Evolutionary conservation across 2,329 filamentous ascomycete genomes (phyloP).

Genomic region (Gnomoniopsis sp.): DNA sequence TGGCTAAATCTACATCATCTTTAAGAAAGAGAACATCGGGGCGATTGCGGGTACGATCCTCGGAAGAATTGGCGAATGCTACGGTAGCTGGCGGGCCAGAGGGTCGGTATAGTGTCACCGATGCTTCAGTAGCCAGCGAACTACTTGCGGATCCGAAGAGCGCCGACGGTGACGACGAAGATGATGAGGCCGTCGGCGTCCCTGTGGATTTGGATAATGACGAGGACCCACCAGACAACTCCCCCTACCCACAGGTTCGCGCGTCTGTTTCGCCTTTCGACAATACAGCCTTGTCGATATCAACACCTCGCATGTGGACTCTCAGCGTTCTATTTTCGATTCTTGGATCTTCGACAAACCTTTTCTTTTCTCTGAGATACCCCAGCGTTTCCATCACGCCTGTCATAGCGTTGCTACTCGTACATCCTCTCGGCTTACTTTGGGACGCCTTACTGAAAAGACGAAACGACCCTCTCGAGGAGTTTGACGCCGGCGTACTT

Average conservation of each 20-base stretch:
- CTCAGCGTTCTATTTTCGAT: conserved; percentile 77
- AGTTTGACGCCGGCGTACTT: conserved; percentile 41
- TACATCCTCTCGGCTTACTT: conserved; percentile 76
- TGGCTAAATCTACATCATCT: conserved; percentile 10
- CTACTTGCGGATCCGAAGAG: conserved; percentile 41
- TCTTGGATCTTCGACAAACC: conserved; percentile 76
- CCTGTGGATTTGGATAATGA: conserved; percentile 39
- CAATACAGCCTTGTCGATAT: conserved; percentile 74
- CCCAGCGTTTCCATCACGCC: conserved; percentile 87
- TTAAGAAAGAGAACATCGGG: conserved; percentile 9
- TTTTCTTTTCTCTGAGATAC: conserved; percentile 88
- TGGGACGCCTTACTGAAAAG: conserved; percentile 75
- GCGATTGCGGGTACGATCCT: conserved; percentile 25
- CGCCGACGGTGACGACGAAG: conserved; percentile 31
- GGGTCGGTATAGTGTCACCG: conserved; percentile 49
- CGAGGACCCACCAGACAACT: conserved; percentile 62
- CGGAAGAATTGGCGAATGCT: conserved; percentile 49
- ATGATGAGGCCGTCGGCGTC: conserved; percentile 29
- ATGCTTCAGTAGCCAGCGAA: conserved; percentile 44
- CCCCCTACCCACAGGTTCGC: conserved; percentile 74
- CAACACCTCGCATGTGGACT: conserved; percentile 84
- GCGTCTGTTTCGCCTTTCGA: conserved; percentile 76
- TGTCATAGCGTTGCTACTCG: conserved; percentile 80
- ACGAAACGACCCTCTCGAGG: conserved; percentile 46
- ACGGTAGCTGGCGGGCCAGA: conserved; percentile 51